Base-by-base conservation (phyloP, 2,329 filamentous ascomycete species). In the Fusarium redolens region DNA sequence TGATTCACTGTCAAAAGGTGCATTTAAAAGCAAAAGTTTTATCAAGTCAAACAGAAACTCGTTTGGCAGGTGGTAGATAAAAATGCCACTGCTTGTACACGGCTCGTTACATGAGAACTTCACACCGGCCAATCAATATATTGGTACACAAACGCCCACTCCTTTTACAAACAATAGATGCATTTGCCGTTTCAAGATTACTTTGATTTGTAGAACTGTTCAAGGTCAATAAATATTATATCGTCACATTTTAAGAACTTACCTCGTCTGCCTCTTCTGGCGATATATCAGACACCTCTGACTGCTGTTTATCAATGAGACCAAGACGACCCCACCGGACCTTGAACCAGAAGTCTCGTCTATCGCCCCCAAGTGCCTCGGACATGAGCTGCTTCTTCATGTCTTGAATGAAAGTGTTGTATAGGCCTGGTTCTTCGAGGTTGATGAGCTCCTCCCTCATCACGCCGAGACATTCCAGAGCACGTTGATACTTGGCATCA, bases 291-390 rank as follows among this genome's bases (percentile, higher is more conserved):
- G 92, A 95, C 22, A 86, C 83, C 47, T 92, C 90, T 5, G 87
- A 89, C 76, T 90, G 84, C 52, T 83, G 86, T 58, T 86, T 85
- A 71, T 93, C 90, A 75, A 98, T 91, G 78, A 97, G 83, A 0
- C 95, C 93, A 62, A 97, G 83, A 74, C 86, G 89, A 45, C 87
- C 89, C 65, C 85, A 88, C 74, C 92, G 87, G 30, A 97, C 83
- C 74, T 88, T 85, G 84, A 90, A 93, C 95, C 95, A 98, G 83
- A 98, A 91, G 78, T 97, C 94, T 71, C 88, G 88, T 60, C 94
- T 86, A 76, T 97, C 92, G 1, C 94, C 95, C 41, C 91, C 91
- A 5, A 98, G 82, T 73, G 92, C 88, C 1, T 91, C 92, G 0
- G 86, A 87, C 12, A 95, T 80, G 2, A 98, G 79, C 62, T 91